phyloP scores from a whole-genome alignment of 2,329 filamentous ascomycete genomes.

The Trichoderma sp. region DNA sequence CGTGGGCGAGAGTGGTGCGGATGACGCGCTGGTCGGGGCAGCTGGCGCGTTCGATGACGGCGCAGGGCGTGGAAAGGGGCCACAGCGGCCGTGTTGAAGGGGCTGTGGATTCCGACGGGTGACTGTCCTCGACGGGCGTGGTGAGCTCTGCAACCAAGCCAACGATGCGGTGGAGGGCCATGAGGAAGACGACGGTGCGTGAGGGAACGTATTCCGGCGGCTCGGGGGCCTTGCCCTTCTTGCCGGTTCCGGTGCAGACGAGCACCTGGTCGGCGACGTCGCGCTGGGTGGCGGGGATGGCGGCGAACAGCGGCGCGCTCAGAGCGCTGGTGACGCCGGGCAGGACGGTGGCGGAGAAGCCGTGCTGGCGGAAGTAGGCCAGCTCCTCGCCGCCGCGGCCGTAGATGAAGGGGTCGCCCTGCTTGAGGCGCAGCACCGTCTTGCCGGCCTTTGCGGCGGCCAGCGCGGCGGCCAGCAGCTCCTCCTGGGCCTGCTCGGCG shows the following conservation, averaged over 20 bases:
- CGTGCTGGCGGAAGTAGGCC: conserved; percentile 66
- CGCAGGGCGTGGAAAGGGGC: conserved; percentile 80
- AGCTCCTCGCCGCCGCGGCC: conserved; percentile 93
- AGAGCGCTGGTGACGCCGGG: conserved; percentile 90
- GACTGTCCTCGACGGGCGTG: conserved; percentile 31
- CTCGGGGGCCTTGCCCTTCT: conserved; percentile 80
- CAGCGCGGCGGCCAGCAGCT: conserved; percentile 78
- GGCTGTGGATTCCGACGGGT: conserved; percentile 24
- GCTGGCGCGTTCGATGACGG: conserved; percentile 89
- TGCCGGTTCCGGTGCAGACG: conserved; percentile 93
- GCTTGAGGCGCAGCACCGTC: conserved; percentile 86
- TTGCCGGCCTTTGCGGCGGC: conserved; percentile 66
- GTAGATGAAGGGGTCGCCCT: conserved; percentile 96
- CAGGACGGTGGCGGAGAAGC: conserved; percentile 57
- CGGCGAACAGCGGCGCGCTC: conserved; percentile 83
- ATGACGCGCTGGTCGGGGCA: conserved; percentile 95
- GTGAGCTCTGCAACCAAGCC: conserved; percentile 74
- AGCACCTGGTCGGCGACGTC: conserved; percentile 90
- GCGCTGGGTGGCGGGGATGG: conserved; percentile 84
- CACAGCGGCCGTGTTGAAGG: conserved; percentile 52
- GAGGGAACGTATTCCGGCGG: conserved; percentile 76
- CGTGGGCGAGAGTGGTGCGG: conserved; percentile 76
- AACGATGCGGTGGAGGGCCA: conserved; percentile 85
- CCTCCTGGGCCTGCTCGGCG: conserved; percentile 88
- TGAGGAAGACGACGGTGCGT: conserved; percentile 88